Base-by-base conservation (phyloP, 805 yeast species). In the Torulaspora quercuum region DNA sequence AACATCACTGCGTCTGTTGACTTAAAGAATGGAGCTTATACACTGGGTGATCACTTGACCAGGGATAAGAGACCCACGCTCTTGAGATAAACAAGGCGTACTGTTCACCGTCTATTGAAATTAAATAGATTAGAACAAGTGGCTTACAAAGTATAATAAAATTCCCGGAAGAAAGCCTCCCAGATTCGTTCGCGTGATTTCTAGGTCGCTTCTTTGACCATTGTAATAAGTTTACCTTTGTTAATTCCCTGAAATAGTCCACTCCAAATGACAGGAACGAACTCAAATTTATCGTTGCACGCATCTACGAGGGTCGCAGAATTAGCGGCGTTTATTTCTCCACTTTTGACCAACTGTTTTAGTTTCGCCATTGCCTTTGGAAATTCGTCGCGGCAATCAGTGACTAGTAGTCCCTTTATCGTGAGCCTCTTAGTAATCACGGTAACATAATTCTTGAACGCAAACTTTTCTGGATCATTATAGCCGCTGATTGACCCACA, bases 401-500 rank as follows among this genome's bases (percentile, higher is more conserved):
- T 48, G 13, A 76, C 64, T 21, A 78, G 66, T 49, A 78, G 68
- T 16, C 86, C 85, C 42, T 61, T 64, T 19, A 77, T 66, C 0
- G 61, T 64, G 35, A 80, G 55, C 52, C 82, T 68, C 52, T 68
- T 74, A 26, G 67, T 61, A 44, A 77, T 67, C 25, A 79, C 68
- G 32, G 58, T 45, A 9, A 56, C 42, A 64, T 74, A 73, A 35
- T 60, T 64, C 22, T 57, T 57, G 48, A 75, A 65, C 1, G 52
- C 60, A 13, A 57, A 49, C 35, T 64, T 61, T 7, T 50, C 50
- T 8, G 48, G 41, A 42, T 71, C 71, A 50, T 77, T 74, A 56
- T 78, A 79, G 33, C 75, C 74, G 20, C 82, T 59, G 42, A 80
- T 76, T 9, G 78, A 68, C 44, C 86, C 86, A 61, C 82, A 76